phyloP scores from a whole-genome alignment of 2,329 filamentous ascomycete species.

The Fusarium chuoi region DNA sequence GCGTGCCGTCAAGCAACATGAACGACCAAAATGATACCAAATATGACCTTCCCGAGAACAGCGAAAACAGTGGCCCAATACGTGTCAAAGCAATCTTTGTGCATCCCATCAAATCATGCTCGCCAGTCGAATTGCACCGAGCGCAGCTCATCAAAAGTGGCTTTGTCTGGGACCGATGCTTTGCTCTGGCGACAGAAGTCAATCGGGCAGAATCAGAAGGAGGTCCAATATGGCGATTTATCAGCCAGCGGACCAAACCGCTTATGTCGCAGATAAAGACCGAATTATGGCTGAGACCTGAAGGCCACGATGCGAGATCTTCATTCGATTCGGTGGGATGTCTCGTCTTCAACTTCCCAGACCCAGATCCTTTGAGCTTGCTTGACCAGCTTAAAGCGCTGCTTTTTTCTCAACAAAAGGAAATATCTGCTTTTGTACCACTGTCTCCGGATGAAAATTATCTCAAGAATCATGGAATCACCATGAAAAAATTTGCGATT shows the following conservation, averaged over 20 bases:
- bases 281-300: conserved; percentile 15
- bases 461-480: background rate
- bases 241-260: conserved; percentile 43
- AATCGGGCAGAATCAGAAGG: conserved; percentile 32
- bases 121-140: conserved; percentile 38
- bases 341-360: conserved; percentile 13
- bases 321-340: background rate
- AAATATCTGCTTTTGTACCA: background rate
- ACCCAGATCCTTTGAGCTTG: background rate
- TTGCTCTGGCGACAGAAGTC: conserved; percentile 46
- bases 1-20: conserved; percentile 42
- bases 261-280: conserved; percentile 32
- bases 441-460: background rate
- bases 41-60: conserved; percentile 17
- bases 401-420: rapidly evolving
- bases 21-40: conserved; percentile 35
- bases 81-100: conserved; percentile 44
- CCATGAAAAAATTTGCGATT: conserved; percentile 13
- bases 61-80: conserved; percentile 4
- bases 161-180: conserved; percentile 40
- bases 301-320: background rate
- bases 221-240: conserved; percentile 34
- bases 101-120: conserved; percentile 46
- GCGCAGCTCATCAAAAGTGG: conserved; percentile 41
- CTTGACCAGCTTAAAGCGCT: background rate